Percentiles rank a stretch among this genome's conserved stretches.
These are phyloP conservation scores for Globisporangium barbulae DNA, from an alignment of 352 stramenopile genomes.

Conservation along the genomic window DNA sequence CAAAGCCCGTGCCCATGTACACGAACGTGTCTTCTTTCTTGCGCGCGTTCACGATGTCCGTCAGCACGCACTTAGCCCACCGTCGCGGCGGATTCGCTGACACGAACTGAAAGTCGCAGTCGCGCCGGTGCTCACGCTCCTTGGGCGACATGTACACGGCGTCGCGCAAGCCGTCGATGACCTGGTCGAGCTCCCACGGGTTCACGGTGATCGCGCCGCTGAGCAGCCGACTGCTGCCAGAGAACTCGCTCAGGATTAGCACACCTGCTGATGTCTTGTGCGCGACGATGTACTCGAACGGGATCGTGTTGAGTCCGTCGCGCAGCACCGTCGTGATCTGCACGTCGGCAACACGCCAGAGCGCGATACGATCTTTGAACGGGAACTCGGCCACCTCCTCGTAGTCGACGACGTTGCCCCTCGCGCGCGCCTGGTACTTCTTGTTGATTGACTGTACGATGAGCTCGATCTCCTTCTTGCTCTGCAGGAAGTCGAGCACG, in stretches of 20 bases:
- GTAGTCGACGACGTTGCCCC: constrained; percentile 66
- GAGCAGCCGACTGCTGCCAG: constrained; percentile 93
- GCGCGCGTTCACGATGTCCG: constrained; percentile 69
- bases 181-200: constrained; percentile 93
- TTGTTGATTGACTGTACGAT: constrained; percentile 92
- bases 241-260: constrained; percentile 97
- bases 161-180: constrained; percentile 66
- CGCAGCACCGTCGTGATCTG: constrained; percentile 74
- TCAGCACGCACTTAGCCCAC: constrained; percentile 73
- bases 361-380: constrained; percentile 62
- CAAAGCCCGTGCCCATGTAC: constrained; percentile 93
- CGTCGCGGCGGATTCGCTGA: constrained; percentile 59
- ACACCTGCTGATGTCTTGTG: constrained; percentile 81
- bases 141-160: constrained; percentile 72
- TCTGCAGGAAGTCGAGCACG: constrained; percentile 93
- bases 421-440: constrained; percentile 62
- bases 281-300: constrained; percentile 83
- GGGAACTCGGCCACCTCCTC: constrained; percentile 71
- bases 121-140: constrained; percentile 64
- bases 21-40: constrained; percentile 80
- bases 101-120: constrained; percentile 80
- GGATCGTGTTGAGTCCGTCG: constrained; percentile 74
- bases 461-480: constrained; percentile 91
- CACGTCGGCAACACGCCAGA: constrained; percentile 75
- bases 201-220: constrained; percentile 96